These are phyloP conservation scores for Pythium dissotocum DNA, from an alignment of 352 stramenopile genomes.

Conservation along the genomic window DNA sequence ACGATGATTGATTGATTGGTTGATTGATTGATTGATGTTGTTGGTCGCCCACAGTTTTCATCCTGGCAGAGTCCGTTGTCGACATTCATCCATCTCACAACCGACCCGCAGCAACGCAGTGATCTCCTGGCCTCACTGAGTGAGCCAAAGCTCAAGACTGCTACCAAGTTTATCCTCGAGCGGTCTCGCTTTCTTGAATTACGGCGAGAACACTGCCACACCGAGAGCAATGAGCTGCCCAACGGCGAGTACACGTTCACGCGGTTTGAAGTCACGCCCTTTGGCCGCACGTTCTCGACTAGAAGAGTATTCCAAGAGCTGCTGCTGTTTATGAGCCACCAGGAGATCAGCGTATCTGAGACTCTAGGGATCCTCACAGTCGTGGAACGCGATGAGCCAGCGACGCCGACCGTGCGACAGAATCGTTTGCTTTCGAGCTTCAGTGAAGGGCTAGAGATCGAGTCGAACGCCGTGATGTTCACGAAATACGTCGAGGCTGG, in stretches of 20 bases:
- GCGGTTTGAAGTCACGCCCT: conserved; percentile 26
- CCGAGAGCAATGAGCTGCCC: conserved; percentile 9
- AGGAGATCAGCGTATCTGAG: conserved; percentile 30
- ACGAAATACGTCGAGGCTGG: conserved; percentile 13
- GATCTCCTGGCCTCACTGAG: not conserved
- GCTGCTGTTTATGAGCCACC: conserved; percentile 19
- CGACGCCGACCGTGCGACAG: conserved; percentile 13
- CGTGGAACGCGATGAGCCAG: conserved; percentile 21
- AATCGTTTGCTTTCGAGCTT: conserved; percentile 18
- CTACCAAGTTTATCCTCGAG: conserved; percentile 17
- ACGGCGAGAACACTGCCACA: conserved; percentile 15
- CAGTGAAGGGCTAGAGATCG: conserved; percentile 21
- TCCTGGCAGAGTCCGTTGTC: conserved; percentile 12
- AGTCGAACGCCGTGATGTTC: conserved; percentile 23
- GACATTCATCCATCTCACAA: conserved; percentile 20
- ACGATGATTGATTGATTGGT: too few relatives aligned
- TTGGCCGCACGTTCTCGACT: not conserved
- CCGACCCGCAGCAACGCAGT: conserved; percentile 3
- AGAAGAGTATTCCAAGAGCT: conserved; percentile 22
- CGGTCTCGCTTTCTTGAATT: conserved; percentile 21
- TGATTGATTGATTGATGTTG: not conserved
- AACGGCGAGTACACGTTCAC: conserved; percentile 27
- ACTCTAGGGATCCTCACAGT: conserved; percentile 27
- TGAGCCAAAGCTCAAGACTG: conserved; percentile 13
- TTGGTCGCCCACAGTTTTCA: not conserved